phyloP scores from a whole-genome alignment of 2,329 filamentous ascomycete genomes.

The Pseudocercospora pini-densiflorae region DNA sequence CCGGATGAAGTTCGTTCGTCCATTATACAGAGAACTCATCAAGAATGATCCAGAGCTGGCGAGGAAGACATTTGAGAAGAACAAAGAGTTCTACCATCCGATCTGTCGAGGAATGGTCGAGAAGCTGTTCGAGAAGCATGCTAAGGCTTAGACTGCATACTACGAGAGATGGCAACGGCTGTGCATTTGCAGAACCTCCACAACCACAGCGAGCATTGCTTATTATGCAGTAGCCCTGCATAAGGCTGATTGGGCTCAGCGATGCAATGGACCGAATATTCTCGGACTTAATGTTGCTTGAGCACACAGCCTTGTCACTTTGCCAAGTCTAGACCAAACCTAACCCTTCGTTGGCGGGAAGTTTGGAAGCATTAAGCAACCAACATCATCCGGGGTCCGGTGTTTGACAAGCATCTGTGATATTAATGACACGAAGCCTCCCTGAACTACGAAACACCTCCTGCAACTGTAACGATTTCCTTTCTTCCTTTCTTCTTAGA shows the following conservation, averaged over 20 bases:
- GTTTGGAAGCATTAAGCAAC: constrained; percentile 3
- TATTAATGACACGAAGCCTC: constrained; percentile 10
- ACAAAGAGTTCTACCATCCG: constrained; percentile 93
- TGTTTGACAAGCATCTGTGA: neutral
- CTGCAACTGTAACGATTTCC: neutral
- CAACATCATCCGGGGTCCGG: constrained; percentile 1
- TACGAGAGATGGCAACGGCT: neutral
- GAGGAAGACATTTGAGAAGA: constrained; percentile 80
- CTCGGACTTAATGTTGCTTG: neutral
- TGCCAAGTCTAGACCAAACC: neutral
- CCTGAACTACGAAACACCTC: neutral
- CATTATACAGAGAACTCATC: constrained; percentile 77
- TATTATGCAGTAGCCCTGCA: too few relatives aligned
- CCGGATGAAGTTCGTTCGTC: constrained; percentile 95
- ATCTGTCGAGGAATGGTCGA: constrained; percentile 86
- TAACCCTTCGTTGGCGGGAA: constrained; percentile 4
- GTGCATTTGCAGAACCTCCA: neutral
- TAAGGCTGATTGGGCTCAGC: neutral
- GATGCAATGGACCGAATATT: neutral
- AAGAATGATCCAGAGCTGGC: constrained; percentile 76
- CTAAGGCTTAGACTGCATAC: neutral
- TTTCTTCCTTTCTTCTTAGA: neutral
- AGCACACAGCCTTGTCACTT: neutral
- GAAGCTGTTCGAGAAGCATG: constrained; percentile 57
- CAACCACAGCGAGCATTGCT: neutral